Base-by-base conservation (phyloP, 106 monocot genomes). In the Apostasia ramifera region DNA sequence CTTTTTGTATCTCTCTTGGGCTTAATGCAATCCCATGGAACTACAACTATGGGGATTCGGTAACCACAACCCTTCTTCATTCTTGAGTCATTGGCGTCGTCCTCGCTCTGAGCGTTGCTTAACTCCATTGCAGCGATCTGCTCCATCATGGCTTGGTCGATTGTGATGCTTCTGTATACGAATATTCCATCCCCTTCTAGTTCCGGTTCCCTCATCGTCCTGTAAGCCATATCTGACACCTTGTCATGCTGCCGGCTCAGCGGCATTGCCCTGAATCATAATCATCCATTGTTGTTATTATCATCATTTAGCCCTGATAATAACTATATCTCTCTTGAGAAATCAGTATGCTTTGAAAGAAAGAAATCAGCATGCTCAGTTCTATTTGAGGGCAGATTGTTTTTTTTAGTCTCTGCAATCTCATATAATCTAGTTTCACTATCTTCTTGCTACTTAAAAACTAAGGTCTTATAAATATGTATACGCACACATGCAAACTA, bases 171-270 rank as follows among this genome's bases (percentile, higher is more conserved):
- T 11, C 88, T 68, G 64, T 81, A 88, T 38, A 84, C 78, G 55
- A 75, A 60, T 38, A 88, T 81, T 7, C 88, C 78, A 12, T 88
- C 88, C 13, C 81, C 81, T 2, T 84, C 84, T 6, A 84, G 47
- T 44, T 67, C 69, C 12, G 74, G 76, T 59, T 78, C 81, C 55
- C 68, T 80, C 88, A 88, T 88, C 5, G 78, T 69, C 2, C 84
- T 77, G 59, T 76, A 88, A 38, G 70, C 54, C 67, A 62, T 79
- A 8, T 88, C 80, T 14, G 78, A 66, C 3, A 43, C 54, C 6
- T 68, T 68, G 42, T 84, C 88, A 26, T 78, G 72, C 11, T 64
- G 57, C 40, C 60, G 61, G 5, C 78, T 73, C 39, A 86, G 67
- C 37, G 84, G 69, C 88, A 88, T 88, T 5, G 81, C 66, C 81